Base-by-base conservation (phyloP, 2,329 filamentous ascomycete genomes). In the Ascochyta koolunga region DNA sequence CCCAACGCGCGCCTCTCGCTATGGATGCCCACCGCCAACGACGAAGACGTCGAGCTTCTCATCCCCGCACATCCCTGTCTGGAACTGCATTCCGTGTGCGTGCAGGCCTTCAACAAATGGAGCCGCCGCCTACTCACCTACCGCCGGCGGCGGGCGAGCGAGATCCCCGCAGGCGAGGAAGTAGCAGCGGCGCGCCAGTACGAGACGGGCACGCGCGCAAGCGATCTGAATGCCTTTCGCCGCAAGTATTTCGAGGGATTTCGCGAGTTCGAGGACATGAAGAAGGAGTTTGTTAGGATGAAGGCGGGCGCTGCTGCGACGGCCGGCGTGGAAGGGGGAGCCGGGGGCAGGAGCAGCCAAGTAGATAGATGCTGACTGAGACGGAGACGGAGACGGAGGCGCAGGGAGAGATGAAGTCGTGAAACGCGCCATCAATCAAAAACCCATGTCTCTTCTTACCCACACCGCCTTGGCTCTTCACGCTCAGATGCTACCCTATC, bases 31-130 rank as follows among this genome's bases (percentile, higher is more conserved):
- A 96, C 92, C 0, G 88, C 91, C 24, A 76, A 76, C 48, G 74
- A 75, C 37, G 72, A 76, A 39, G 73, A 91, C 41, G 84, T 88
- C 53, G 89, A 93, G 69, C 85, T 96, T 19, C 80, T 85, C 0
- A 83, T 93, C 13, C 93, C 93, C 0, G 82, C 81, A 18, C 91
- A 98, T 71, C 89, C 89, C 0, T 85, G 84, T 52, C 77, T 99
- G 13, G 83, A 89, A 65, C 78, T 93, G 21, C 82, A 92, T 18
- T 86, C 83, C 37, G 84, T 92, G 25, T 96, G 92, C 69, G 86
- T 90, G 6, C 95, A 99, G 72, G 81, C 84, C 0, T 99, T 99
- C 72, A 93, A 91, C 70, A 95, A 90, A 76, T 99, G 93, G 95
- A 95, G 92, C 18, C 85, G 95, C 55, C 84, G 91, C 61, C 80